A percentile compares a stretch with the other conserved stretches of the same genome.
These are phyloP conservation scores for Aspergillus candidus DNA, from an alignment of 2,329 filamentous ascomycete genomes.

Conservation along the genomic window DNA sequence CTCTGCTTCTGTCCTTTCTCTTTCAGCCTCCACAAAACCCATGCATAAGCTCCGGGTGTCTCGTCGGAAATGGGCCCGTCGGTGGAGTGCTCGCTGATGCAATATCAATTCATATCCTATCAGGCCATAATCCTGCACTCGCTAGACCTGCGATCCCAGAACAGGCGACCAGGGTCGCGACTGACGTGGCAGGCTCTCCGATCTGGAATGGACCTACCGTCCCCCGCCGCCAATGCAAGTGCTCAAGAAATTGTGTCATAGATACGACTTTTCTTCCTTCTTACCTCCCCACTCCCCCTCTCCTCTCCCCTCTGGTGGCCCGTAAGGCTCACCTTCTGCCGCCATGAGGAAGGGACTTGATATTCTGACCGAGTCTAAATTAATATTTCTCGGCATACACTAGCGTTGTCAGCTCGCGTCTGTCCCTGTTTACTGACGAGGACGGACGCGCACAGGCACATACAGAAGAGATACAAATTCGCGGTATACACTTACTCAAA, in stretches of 20 bases:
- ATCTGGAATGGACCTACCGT: constrained; percentile 12
- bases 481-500: too few relatives aligned
- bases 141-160: constrained; percentile 8
- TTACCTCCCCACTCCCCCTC: not conserved
- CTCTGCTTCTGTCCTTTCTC: not conserved
- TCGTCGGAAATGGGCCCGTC: constrained; percentile 5
- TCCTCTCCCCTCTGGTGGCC: not conserved
- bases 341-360: too few relatives aligned
- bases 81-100: constrained; percentile 5
- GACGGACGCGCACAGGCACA: too few relatives aligned
- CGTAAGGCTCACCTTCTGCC: too few relatives aligned
- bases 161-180: constrained; percentile 10
- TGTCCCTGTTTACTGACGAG: too few relatives aligned
- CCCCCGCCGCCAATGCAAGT: constrained; percentile 6
- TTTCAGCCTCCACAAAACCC: constrained; percentile 2
- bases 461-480: too few relatives aligned
- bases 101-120: constrained; percentile 9
- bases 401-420: too few relatives aligned
- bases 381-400: too few relatives aligned
- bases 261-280: constrained; percentile 1
- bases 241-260: constrained; percentile 5
- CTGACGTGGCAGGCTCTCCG: constrained; percentile 30
- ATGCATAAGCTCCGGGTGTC: not conserved
- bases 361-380: too few relatives aligned
- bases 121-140: constrained; percentile 9